Evolutionary conservation across 768 basidiomycete genomes (phyloP).

Genomic region (Leucosporidium yakuticum): DNA sequence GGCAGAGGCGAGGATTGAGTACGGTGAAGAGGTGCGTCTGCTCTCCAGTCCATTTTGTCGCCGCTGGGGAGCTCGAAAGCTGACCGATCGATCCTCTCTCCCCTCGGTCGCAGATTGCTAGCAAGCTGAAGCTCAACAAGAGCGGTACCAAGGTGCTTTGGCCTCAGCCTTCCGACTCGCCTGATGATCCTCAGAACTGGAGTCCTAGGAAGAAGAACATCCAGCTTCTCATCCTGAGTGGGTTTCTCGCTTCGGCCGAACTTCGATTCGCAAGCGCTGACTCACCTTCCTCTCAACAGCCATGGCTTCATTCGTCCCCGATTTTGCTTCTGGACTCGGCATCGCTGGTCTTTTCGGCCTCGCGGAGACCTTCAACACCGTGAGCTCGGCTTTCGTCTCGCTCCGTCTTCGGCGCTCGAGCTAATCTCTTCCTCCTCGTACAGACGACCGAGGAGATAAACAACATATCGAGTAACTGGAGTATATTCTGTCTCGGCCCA

Average conservation of each 20-base stretch:
- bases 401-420: no score
- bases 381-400: no score
- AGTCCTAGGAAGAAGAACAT: slow-evolving; percentile 20
- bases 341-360: slow-evolving; percentile 61
- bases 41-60: not conserved
- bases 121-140: slow-evolving; percentile 54
- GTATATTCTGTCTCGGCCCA: slow-evolving; percentile 49
- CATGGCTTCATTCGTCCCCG: slow-evolving; percentile 60
- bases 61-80: not conserved
- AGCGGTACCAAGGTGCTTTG: slow-evolving; percentile 61
- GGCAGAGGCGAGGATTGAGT: slow-evolving; percentile 56
- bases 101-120: slow-evolving; percentile 44
- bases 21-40: slow-evolving; percentile 48
- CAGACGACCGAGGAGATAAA: slow-evolving; percentile 55
- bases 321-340: slow-evolving; percentile 63
- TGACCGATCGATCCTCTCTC: not conserved
- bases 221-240: slow-evolving; percentile 52
- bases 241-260: not conserved
- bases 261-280: not conserved
- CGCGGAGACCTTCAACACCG: slow-evolving; percentile 53
- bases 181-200: slow-evolving; percentile 59
- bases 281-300: slow-evolving; percentile 39
- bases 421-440: no score
- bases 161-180: slow-evolving; percentile 60
- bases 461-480: slow-evolving; percentile 47